Base-by-base conservation (phyloP, 2,329 filamentous ascomycete species). In the Xylaria hypoxylon region DNA sequence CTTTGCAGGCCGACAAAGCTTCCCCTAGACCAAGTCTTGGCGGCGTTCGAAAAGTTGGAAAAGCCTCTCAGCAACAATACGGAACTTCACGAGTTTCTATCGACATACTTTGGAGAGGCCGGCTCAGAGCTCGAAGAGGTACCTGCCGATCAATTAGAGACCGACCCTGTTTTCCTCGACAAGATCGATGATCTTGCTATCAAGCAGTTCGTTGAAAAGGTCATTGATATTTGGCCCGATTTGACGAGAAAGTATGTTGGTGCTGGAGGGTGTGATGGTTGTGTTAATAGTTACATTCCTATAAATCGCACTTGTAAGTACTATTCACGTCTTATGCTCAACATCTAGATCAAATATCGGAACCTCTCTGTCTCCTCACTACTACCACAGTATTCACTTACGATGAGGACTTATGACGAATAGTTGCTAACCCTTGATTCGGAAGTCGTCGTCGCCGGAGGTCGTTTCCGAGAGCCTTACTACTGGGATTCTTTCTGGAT, bases 401-500 rank as follows among this genome's bases (percentile, higher is more conserved):
- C n/a, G n/a, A n/a, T n/a, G n/a, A n/a, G n/a, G n/a, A 38, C 13
- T 38, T 38, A 11, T 4, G 1, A 38, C 35, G 13, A 38, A 33
- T 6, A 35, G 8, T 47, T 53, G 13, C 66, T 68, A 24, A 68
- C 45, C 33, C n/a, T 19, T 48, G 7, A 48, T 24, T 8, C 10
- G 40, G 22, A 56, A 69, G 67, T 92, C 72, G 88, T 92, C n/a
- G 85, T 92, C 17, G 89, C 89, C 3, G 89, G 89, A 13, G 89
- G 89, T n/a, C 87, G 89, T 33, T 92, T 92, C 80, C 83, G 89
- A 38, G 89, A 92, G 77, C 84, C 87, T 1, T 92, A 91, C 74
- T 91, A 91, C 76, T 91, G 89, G 89, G 89, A 91, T 76, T 89
- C 87, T 35, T 91, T 86, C 79, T 90, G 87, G 88, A 89, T 91